phyloP scores from a whole-genome alignment of 2,329 filamentous ascomycete genomes.

The Epichloe sibirici region DNA sequence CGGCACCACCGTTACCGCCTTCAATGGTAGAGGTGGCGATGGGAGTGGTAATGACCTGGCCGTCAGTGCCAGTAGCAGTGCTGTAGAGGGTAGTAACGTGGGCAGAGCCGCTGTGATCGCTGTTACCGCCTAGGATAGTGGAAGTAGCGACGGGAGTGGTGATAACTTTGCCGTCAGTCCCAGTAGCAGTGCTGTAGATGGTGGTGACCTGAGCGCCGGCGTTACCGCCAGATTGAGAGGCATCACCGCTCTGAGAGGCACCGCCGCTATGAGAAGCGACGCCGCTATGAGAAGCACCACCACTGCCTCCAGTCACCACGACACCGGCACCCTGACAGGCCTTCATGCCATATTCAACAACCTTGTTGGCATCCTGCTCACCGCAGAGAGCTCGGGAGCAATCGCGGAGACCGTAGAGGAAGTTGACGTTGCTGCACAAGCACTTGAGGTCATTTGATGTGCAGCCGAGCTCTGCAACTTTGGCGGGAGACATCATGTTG shows the following conservation, averaged over 20 bases:
- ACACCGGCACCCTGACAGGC: slow-evolving; percentile 27
- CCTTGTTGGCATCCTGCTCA: slow-evolving; percentile 21
- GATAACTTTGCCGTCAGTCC: slow-evolving; percentile 20
- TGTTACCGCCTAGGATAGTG: slow-evolving; percentile 14
- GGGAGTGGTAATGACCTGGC: slow-evolving; percentile 21
- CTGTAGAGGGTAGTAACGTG: slow-evolving; percentile 25
- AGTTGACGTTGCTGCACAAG: slow-evolving; percentile 35
- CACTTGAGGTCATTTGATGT: slow-evolving; percentile 26
- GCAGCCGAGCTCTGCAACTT: slow-evolving; percentile 35
- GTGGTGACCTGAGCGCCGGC: slow-evolving; percentile 15
- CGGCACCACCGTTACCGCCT: slow-evolving; percentile 8
- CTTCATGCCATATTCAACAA: slow-evolving; percentile 26
- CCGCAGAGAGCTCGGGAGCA: slow-evolving; percentile 34
- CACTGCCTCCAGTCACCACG: slow-evolving; percentile 15
- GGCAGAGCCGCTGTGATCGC: slow-evolving; percentile 3
- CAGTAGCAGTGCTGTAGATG: slow-evolving; percentile 23
- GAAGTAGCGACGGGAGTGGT: slow-evolving; percentile 26
- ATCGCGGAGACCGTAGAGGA: slow-evolving; percentile 38
- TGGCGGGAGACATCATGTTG: slow-evolving; percentile 34
- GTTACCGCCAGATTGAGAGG: neutral
- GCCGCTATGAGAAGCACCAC: neutral
- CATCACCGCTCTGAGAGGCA: neutral
- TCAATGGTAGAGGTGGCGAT: slow-evolving; percentile 24
- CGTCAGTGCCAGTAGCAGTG: slow-evolving; percentile 21
- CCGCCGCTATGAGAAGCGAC: slow-evolving; percentile 2